Percentiles rank a stretch among this genome's conserved stretches.
Evolutionary conservation across 1,139 yeast species (phyloP).

Genomic region (Lodderomyces beijingensis): DNA sequence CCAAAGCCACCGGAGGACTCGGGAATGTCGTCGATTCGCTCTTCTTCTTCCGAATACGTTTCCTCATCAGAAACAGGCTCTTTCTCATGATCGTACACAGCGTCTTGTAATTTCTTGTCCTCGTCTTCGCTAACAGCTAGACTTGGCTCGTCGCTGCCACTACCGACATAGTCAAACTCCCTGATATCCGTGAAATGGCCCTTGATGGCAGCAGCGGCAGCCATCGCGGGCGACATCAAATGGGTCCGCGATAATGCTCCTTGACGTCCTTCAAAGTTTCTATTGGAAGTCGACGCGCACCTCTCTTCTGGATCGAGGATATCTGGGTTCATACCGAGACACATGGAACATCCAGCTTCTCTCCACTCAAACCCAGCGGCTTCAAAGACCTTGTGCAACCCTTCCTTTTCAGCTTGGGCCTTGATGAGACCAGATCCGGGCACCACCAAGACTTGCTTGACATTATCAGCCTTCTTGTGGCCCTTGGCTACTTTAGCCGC

Average conservation of each 20-base stretch:
- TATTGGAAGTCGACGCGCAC: slow-evolving; percentile 97
- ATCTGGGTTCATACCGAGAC: slow-evolving; percentile 99
- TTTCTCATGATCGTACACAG: slow-evolving; percentile 68
- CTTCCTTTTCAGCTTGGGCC: slow-evolving; percentile 90
- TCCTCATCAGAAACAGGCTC: slow-evolving; percentile 43
- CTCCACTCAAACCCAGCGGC: slow-evolving; percentile 98
- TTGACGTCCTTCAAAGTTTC: slow-evolving; percentile 99
- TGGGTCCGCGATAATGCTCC: slow-evolving; percentile 97
- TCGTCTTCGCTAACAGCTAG: slow-evolving; percentile 53
- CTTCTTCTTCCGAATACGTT: slow-evolving; percentile 36
- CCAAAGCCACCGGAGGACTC: slow-evolving; percentile 37
- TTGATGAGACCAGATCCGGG: slow-evolving; percentile 97
- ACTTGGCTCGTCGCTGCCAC: slow-evolving; percentile 61
- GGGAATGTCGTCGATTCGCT: slow-evolving; percentile 58
- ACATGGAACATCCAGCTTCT: slow-evolving; percentile 99
- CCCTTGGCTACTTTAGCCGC: slow-evolving; percentile 95
- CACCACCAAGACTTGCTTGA: slow-evolving; percentile 82
- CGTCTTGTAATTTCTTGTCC: slow-evolving; percentile 60
- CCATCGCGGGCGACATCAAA: slow-evolving; percentile 98
- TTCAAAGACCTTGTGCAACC: slow-evolving; percentile 82
- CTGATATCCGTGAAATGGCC: slow-evolving; percentile 92
- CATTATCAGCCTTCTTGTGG: slow-evolving; percentile 76
- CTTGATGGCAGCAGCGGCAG: slow-evolving; percentile 94
- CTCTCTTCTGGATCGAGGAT: slow-evolving; percentile 91
- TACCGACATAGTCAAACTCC: slow-evolving; percentile 60